Conservation (phyloP, 192 early-diverging fungal species). For the Mortierella alpina region DNA sequence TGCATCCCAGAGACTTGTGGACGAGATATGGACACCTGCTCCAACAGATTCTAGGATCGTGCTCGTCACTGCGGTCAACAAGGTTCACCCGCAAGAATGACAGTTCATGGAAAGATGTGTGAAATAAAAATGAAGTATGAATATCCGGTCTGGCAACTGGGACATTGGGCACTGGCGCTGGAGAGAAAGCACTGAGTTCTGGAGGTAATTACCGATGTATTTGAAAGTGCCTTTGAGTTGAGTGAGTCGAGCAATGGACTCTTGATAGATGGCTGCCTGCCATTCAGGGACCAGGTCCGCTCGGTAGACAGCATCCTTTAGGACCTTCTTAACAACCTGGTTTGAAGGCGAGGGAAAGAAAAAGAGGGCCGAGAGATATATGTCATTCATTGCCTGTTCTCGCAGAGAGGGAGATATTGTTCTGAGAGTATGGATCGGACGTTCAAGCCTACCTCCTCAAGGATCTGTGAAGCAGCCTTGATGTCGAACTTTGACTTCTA, state of each 20-base stretch:
- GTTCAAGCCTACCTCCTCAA: conserved; percentile 19
- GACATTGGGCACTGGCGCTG: not conserved
- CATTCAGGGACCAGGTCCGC: conserved; percentile 43
- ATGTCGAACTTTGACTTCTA: conserved; percentile 37
- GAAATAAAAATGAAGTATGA: not conserved
- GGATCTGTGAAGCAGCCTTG: conserved; percentile 28
- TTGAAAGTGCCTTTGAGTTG: conserved; percentile 44
- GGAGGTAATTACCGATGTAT: conserved; percentile 25
- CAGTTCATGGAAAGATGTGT: not conserved
- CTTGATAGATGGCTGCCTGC: conserved; percentile 42
- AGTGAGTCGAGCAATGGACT: conserved; percentile 27
- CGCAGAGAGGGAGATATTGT: too few species aligned
- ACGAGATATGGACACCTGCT: conserved; percentile 39
- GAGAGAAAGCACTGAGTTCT: not conserved
- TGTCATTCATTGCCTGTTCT: not conserved
- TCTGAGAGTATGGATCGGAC: not conserved
- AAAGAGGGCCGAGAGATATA: not conserved
- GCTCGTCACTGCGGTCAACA: conserved; percentile 21
- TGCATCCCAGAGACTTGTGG: conserved; percentile 48
- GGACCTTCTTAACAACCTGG: conserved; percentile 41
- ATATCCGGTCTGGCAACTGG: not conserved
- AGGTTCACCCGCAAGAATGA: not conserved
- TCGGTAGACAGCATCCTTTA: conserved; percentile 36
- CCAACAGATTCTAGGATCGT: conserved; percentile 39
- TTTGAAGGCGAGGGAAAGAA: not conserved